Percentiles rank a stretch among this genome's conserved stretches.
These are phyloP conservation scores for Diutina rugosa DNA, from an alignment of 1,139 yeast species.

Conservation along the genomic window DNA sequence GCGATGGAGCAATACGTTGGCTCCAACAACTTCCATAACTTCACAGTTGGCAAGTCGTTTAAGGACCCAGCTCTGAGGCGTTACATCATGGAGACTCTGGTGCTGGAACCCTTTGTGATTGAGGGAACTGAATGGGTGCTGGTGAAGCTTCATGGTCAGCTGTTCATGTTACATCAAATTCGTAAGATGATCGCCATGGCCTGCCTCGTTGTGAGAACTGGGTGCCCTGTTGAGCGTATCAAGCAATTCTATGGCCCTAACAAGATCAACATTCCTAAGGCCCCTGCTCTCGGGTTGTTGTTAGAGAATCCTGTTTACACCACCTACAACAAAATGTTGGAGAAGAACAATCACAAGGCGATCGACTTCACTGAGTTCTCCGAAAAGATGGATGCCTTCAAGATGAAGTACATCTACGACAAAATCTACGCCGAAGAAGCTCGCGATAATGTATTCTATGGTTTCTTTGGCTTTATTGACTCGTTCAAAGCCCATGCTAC, in stretches of 20 bases:
- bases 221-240: constrained; percentile 68
- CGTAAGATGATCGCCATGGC: constrained; percentile 98
- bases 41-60: constrained; percentile 79
- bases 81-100: constrained; percentile 66
- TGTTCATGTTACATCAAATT: constrained; percentile 96
- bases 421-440: constrained; percentile 85
- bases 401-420: constrained; percentile 79
- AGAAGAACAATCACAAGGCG: constrained; percentile 67
- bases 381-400: constrained; percentile 70
- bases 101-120: constrained; percentile 85
- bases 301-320: constrained; percentile 90
- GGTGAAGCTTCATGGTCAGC: constrained; percentile 93
- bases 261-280: constrained; percentile 87
- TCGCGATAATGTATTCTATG: constrained; percentile 75
- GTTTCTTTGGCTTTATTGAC: constrained; percentile 82
- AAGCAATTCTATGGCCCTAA: constrained; percentile 63
- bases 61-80: constrained; percentile 79
- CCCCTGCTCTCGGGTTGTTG: constrained; percentile 88
- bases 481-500: constrained; percentile 32
- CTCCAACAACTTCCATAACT: constrained; percentile 90
- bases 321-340: constrained; percentile 61
- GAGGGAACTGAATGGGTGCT: constrained; percentile 95
- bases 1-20: constrained; percentile 72
- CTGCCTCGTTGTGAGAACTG: constrained; percentile 69
- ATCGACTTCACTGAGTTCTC: constrained; percentile 59